Evolutionary conservation across 2,329 filamentous ascomycete species (phyloP).

Genomic region (Diaporthe batatas): DNA sequence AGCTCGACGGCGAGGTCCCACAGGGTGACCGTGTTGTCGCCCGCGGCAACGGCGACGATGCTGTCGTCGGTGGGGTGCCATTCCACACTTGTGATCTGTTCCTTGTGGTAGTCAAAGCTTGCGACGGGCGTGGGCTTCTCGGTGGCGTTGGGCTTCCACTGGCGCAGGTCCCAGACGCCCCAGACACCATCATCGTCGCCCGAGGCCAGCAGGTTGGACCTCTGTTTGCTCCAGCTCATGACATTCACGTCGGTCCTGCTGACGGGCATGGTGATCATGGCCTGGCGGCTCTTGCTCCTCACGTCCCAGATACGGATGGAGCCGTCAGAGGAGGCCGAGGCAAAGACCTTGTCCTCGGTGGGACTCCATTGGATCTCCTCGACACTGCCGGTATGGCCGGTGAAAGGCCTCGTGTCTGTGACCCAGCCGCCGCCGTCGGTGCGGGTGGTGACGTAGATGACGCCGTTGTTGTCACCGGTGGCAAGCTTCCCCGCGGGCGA

Average conservation of each 20-base stretch:
- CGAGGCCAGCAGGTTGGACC: conserved; percentile 88
- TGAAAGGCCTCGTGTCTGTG: conserved; percentile 86
- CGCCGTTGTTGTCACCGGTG: conserved; percentile 90
- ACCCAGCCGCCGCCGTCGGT: conserved; percentile 91
- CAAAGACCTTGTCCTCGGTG: conserved; percentile 91
- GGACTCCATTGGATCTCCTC: conserved; percentile 99
- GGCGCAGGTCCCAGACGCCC: conserved; percentile 95
- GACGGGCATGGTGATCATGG: conserved; percentile 89
- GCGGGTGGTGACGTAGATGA: conserved; percentile 89
- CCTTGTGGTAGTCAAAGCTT: conserved; percentile 93
- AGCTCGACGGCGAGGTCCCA: conserved; percentile 98
- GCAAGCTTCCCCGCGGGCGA: conserved; percentile 86
- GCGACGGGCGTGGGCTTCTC: conserved; percentile 85
- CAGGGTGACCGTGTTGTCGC: conserved; percentile 92
- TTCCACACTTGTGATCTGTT: conserved; percentile 95
- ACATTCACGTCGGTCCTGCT: conserved; percentile 93
- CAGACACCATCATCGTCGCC: conserved; percentile 94
- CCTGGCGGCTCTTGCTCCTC: conserved; percentile 87
- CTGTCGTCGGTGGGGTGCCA: conserved; percentile 99
- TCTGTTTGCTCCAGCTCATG: conserved; percentile 93
- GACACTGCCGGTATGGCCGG: conserved; percentile 85
- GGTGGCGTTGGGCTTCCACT: conserved; percentile 81
- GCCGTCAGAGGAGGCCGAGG: conserved; percentile 93
- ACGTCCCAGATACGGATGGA: conserved; percentile 97
- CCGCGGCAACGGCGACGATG: conserved; percentile 91